Evolutionary conservation across 768 basidiomycete genomes (phyloP).

Genomic region (Auricularia sp.): DNA sequence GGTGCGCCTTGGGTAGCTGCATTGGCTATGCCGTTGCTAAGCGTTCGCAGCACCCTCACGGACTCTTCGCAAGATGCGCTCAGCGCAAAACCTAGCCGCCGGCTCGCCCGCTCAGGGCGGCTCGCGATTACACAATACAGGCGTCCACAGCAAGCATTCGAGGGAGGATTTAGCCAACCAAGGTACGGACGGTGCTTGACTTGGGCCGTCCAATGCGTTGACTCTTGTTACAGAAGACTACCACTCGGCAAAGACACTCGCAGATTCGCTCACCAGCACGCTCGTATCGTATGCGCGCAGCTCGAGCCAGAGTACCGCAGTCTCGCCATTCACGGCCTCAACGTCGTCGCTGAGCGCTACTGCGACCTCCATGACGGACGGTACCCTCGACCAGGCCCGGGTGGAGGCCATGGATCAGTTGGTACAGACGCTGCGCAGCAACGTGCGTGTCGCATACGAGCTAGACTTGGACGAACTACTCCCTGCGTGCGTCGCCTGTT

Average conservation of each 20-base stretch:
- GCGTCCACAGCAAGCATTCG: constrained; percentile 6
- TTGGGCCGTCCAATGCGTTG: background rate
- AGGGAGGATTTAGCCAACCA: background rate
- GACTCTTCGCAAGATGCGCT: constrained; percentile 1
- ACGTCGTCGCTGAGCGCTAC: constrained; percentile 16
- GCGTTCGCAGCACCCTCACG: constrained; percentile 13
- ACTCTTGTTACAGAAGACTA: constrained; percentile 1
- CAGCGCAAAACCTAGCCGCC: constrained; percentile 16
- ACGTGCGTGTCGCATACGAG: constrained; percentile 68
- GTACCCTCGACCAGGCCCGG: constrained; percentile 43
- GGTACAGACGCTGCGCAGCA: constrained; percentile 55
- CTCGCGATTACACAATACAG: constrained; percentile 37
- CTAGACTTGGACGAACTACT: constrained; percentile 59
- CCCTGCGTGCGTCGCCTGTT: constrained; percentile 50
- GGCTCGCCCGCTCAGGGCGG: constrained; percentile 42
- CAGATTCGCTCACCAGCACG: constrained; percentile 30
- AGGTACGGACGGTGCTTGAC: background rate
- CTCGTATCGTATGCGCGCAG: constrained; percentile 7
- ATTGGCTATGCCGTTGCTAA: constrained; percentile 11
- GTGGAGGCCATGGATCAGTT: constrained; percentile 58
- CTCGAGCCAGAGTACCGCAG: constrained; percentile 5
- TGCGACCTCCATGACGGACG: constrained; percentile 13
- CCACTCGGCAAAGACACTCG: constrained; percentile 22
- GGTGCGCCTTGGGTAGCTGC: constrained; percentile 11
- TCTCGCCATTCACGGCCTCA: background rate